Evolutionary conservation across 1,284 basidiomycete species (phyloP).

Genomic region (Rhodotorula sp.): DNA sequence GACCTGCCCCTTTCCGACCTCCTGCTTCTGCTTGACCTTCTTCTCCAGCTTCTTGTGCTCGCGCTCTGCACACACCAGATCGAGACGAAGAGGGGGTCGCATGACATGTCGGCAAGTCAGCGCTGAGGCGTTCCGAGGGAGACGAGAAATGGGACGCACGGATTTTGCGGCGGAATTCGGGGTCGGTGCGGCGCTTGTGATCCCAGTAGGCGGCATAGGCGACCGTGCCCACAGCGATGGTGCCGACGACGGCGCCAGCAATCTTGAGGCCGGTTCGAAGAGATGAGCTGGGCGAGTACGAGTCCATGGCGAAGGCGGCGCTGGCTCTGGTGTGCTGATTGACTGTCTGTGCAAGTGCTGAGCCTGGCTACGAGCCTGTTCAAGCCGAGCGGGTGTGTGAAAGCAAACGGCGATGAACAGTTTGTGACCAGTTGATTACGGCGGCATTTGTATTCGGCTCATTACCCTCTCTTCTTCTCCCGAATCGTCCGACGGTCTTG

Average conservation of each 20-base stretch:
- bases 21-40: conserved; percentile 59
- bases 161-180: conserved; percentile 81
- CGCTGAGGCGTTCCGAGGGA: conserved; percentile 3
- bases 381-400: no score
- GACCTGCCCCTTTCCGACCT: conserved; percentile 50
- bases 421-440: no score
- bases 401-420: no score
- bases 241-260: conserved; percentile 59
- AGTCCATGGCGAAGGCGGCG: not conserved
- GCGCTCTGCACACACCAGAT: conserved; percentile 60
- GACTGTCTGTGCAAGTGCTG: no score
- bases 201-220: conserved; percentile 91
- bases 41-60: conserved; percentile 74
- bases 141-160: conserved; percentile 57
- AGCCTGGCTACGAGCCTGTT: no score
- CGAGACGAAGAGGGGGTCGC: no score
- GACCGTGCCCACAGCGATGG: conserved; percentile 57
- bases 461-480: not conserved
- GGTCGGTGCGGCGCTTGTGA: conserved; percentile 85
- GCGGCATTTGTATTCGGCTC: not conserved
- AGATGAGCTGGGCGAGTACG: conserved; percentile 42
- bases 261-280: conserved; percentile 44
- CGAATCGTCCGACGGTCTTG: no score
- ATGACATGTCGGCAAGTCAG: not conserved
- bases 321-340: not conserved